Conservation (phyloP, 2,329 filamentous ascomycete genomes). For the Talaromyces piceae region DNA sequence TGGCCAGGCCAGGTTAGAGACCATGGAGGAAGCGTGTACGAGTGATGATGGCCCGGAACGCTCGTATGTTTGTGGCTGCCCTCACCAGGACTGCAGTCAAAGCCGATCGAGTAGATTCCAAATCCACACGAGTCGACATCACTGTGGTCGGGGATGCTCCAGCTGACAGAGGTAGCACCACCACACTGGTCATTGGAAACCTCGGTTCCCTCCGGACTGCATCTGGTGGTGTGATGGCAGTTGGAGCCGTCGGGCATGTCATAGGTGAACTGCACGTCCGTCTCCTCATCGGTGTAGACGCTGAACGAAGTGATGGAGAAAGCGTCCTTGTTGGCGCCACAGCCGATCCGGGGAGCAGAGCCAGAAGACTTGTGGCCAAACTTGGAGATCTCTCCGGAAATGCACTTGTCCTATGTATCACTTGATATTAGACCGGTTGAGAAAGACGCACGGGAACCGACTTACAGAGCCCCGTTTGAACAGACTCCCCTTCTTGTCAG, state of each 20-base stretch:
- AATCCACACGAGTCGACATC: slow-evolving; percentile 59
- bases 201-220: slow-evolving; percentile 59
- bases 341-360: slow-evolving; percentile 49
- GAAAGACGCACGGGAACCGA: neutral
- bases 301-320: slow-evolving; percentile 74
- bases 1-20: neutral
- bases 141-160: slow-evolving; percentile 53
- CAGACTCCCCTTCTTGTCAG: slow-evolving; percentile 43
- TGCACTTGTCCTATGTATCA: slow-evolving; percentile 51
- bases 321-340: slow-evolving; percentile 43
- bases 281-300: slow-evolving; percentile 65
- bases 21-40: neutral
- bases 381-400: slow-evolving; percentile 46
- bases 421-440: neutral
- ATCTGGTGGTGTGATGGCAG: slow-evolving; percentile 71
- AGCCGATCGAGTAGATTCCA: slow-evolving; percentile 65
- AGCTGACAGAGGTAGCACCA: slow-evolving; percentile 74
- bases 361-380: slow-evolving; percentile 37
- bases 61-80: neutral
- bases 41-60: neutral
- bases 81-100: slow-evolving; percentile 53
- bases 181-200: slow-evolving; percentile 85
- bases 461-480: slow-evolving; percentile 6
- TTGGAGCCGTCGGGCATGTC: slow-evolving; percentile 71
- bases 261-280: slow-evolving; percentile 78